These are phyloP conservation scores for Schrenkiella parvula DNA, from an alignment of 345 rosid genomes.

Conservation along the genomic window DNA sequence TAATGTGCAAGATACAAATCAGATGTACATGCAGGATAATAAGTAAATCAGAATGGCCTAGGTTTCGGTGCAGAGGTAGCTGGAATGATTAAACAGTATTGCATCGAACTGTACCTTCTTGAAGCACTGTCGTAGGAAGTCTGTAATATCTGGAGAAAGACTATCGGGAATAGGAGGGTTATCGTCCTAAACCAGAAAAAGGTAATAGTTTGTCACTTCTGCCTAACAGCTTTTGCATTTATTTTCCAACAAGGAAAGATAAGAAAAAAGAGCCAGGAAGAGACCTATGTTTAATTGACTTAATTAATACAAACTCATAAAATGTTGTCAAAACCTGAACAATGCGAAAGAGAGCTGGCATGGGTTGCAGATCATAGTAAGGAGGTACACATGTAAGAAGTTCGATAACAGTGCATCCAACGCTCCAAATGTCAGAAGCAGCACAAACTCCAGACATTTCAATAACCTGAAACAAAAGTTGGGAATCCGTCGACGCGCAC, in stretches of 20 bases:
- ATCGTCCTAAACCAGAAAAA: slow-evolving; percentile 55
- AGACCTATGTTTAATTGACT: not conserved
- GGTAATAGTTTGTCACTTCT: slow-evolving; percentile 11
- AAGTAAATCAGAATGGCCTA: not conserved
- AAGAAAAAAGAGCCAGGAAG: not conserved
- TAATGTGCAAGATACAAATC: slow-evolving; percentile 21
- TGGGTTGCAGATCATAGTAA: slow-evolving; percentile 95
- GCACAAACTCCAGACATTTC: slow-evolving; percentile 99
- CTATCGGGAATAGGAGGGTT: slow-evolving; percentile 97
- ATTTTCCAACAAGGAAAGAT: not conserved
- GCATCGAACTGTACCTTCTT: slow-evolving; percentile 64
- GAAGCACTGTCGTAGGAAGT: slow-evolving; percentile 91
- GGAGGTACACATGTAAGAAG: slow-evolving; percentile 98
- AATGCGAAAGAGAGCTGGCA: slow-evolving; percentile 96
- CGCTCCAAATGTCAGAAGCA: slow-evolving; percentile 99
- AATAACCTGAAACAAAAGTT: slow-evolving; percentile 69
- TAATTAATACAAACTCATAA: not conserved
- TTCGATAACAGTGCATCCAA: slow-evolving; percentile 98
- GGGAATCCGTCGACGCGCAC: not conserved
- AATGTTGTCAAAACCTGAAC: slow-evolving; percentile 70
- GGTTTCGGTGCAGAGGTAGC: not conserved
- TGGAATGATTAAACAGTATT: not conserved
- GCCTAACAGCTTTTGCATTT: not conserved
- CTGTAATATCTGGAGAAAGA: slow-evolving; percentile 93
- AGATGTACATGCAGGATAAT: not conserved